Conservation (phyloP, 495 filamentous ascomycete genomes). For the Penicillium mononematosum region DNA sequence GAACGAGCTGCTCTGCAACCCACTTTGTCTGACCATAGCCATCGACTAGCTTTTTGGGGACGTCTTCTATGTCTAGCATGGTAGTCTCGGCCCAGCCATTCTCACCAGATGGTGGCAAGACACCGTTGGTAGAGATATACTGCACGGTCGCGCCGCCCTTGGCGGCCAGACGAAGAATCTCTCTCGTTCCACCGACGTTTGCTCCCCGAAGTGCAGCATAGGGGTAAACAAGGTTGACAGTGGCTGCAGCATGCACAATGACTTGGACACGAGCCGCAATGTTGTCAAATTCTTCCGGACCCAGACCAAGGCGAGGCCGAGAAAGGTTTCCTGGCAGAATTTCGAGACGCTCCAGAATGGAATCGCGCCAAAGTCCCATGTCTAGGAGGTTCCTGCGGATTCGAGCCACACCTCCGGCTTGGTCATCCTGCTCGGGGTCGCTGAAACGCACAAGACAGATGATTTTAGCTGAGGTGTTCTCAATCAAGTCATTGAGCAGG, state of each 20-base stretch:
- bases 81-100: slow-evolving; percentile 59
- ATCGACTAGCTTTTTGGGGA: slow-evolving; percentile 58
- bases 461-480: slow-evolving; percentile 59
- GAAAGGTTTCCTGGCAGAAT: slow-evolving; percentile 64
- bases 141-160: slow-evolving; percentile 63
- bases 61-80: slow-evolving; percentile 56
- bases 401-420: slow-evolving; percentile 53
- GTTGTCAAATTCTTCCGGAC: slow-evolving; percentile 54
- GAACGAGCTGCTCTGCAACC: slow-evolving; percentile 64
- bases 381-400: slow-evolving; percentile 63
- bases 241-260: slow-evolving; percentile 64
- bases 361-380: slow-evolving; percentile 63
- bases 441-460: slow-evolving; percentile 65
- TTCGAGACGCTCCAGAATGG: slow-evolving; percentile 66
- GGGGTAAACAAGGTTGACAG: slow-evolving; percentile 66
- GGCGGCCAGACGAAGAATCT: slow-evolving; percentile 62
- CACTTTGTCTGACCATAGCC: slow-evolving; percentile 67
- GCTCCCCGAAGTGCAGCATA: slow-evolving; percentile 60
- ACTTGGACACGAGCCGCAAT: slow-evolving; percentile 57
- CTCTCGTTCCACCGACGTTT: slow-evolving; percentile 61
- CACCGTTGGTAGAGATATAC: slow-evolving; percentile 68
- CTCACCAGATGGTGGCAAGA: slow-evolving; percentile 56
- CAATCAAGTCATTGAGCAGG: slow-evolving; percentile 52
- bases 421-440: slow-evolving; percentile 54
- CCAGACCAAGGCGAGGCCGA: slow-evolving; percentile 56